Evolutionary conservation across 2,329 filamentous ascomycete species (phyloP), one percentile per base, ranked within the genome.

Genomic region (Trichophyton simii): DNA sequence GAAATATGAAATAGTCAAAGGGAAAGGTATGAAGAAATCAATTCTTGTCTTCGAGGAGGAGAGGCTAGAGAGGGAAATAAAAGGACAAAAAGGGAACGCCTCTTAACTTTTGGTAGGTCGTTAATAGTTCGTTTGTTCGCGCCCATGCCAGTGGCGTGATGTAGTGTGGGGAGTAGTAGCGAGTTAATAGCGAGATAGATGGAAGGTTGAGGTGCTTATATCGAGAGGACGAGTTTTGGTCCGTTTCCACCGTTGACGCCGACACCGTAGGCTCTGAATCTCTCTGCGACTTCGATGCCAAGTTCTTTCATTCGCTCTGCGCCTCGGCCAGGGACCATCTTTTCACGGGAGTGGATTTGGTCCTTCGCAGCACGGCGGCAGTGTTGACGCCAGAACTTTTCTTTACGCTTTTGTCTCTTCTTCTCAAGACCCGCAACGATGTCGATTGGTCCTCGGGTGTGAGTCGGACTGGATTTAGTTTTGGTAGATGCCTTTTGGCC

Each of bases 361-460:
- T 80, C 81, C 68, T 83, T 91, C 65, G 86, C 85, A 62, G 86
- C 87, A 68, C 90, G 89, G 71, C 90, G 87, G 77, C 89, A 95
- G 71, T 92, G 87, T 73, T 95, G 94, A 69, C 91, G 87, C 72
- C 89, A 87, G 69, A 91, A 88, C 75, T 96, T 96, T 75, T 97
- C 91, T 76, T 88, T 91, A 67, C 94, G 88, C 66, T 94, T 86
- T 77, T 94, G 89, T 28, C 91, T 87, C 78, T 96, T 97, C 75
- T 89, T 87, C 77, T 99, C 94, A 0, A 99, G 82, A 7, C 94
- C 94, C 73, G 96, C 95, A 75, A 96, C 89, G 64, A 96, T 99
- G 74, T 97, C 94, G 67, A 99, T 95, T 41, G 94, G 91, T n/a
- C 91, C 90, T 65, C 94, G 88, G 8, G 89, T 83, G 65, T 94